Evolutionary conservation across 768 basidiomycete genomes (phyloP).

Genomic region (Collybia nuda): DNA sequence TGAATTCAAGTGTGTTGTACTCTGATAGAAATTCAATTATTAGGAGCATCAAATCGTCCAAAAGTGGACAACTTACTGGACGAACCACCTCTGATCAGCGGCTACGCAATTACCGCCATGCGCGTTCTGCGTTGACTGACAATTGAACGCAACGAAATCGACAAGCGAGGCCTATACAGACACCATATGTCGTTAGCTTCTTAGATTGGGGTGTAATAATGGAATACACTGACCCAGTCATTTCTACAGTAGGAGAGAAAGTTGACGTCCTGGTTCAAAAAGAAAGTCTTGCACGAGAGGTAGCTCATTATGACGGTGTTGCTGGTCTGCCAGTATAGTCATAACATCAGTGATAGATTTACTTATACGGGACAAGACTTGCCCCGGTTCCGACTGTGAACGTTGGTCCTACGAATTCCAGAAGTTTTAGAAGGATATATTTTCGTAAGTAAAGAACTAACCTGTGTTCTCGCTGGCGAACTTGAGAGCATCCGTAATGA

Average conservation of each 20-base stretch:
- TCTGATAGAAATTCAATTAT: slow-evolving; percentile 5
- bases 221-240: slow-evolving; percentile 37
- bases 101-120: slow-evolving; percentile 48
- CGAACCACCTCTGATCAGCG: slow-evolving; percentile 43
- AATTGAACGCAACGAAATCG: slow-evolving; percentile 37
- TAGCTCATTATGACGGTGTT: slow-evolving; percentile 41
- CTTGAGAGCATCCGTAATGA: slow-evolving; percentile 48
- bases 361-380: slow-evolving; percentile 3
- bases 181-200: too few species aligned
- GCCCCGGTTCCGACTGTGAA: slow-evolving; percentile 32
- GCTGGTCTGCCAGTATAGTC: slow-evolving; percentile 20
- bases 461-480: slow-evolving; percentile 48
- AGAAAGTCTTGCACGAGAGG: slow-evolving; percentile 43
- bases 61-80: slow-evolving; percentile 38
- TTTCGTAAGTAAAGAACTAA: slow-evolving; percentile 11
- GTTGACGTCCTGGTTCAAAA: slow-evolving; percentile 43
- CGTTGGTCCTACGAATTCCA: slow-evolving; percentile 21
- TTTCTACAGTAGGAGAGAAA: slow-evolving; percentile 42
- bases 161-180: neutral
- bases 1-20: slow-evolving; percentile 18
- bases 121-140: slow-evolving; percentile 42
- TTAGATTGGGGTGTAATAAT: too few species aligned
- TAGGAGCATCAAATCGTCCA: too few species aligned
- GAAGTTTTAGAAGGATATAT: neutral
- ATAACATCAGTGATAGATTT: neutral